Conservation (phyloP, 306 rosid genomes). For the Casuarina glauca region DNA sequence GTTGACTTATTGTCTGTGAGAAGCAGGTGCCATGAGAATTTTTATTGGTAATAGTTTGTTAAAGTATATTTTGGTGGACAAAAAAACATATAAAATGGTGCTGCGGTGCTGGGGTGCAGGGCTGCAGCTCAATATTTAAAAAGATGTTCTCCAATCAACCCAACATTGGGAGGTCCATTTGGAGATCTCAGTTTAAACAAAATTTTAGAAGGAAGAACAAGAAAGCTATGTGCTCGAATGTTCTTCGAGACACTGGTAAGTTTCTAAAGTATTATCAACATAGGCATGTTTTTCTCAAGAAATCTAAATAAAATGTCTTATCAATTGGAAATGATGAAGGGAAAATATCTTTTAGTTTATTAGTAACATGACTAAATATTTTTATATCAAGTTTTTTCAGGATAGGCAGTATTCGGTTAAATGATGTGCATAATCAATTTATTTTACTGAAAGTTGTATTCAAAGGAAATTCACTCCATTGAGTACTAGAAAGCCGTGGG, state of each 20-base stretch:
- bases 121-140: conserved; percentile 68
- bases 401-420: not conserved
- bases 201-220: conserved; percentile 71
- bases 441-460: not conserved
- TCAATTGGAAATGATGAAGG: not conserved
- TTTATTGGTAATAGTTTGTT: not conserved
- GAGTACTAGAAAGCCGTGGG: not conserved
- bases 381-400: not conserved
- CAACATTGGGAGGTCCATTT: conserved; percentile 42
- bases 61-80: not conserved
- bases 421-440: not conserved
- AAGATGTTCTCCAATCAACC: conserved; percentile 50
- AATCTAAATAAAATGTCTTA: not conserved
- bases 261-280: conserved; percentile 11
- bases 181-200: conserved; percentile 66
- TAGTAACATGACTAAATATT: not conserved
- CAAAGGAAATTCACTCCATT: not conserved
- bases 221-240: conserved; percentile 78
- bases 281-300: conserved; percentile 1
- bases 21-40: conserved; percentile 51
- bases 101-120: conserved; percentile 35
- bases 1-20: conserved; percentile 62
- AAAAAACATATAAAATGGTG: conserved; percentile 7
- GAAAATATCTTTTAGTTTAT: not conserved
- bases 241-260: conserved; percentile 83